phyloP scores from a whole-genome alignment of 2,329 filamentous ascomycete genomes.

The Trichocomaceae sp. region DNA sequence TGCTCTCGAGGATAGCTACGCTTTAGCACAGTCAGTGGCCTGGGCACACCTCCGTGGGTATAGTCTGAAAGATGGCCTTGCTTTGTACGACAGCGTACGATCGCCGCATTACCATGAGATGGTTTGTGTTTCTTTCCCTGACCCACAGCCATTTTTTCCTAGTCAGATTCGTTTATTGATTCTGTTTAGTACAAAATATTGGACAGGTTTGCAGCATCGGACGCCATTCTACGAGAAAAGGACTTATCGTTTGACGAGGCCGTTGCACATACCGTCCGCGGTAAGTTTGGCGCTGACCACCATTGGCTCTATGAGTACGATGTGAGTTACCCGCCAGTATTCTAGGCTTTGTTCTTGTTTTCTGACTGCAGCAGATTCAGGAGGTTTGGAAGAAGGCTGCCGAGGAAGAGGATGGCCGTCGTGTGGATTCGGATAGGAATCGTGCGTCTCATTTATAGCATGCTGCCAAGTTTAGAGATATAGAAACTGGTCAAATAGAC shows the following conservation, averaged over 20 bases:
- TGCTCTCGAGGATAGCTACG: slow-evolving; percentile 13
- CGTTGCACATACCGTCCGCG: not conserved
- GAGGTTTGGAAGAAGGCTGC: slow-evolving; percentile 3
- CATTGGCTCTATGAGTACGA: slow-evolving; percentile 5
- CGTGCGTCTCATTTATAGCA: not conserved
- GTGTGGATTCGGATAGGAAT: not conserved
- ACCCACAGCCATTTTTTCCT: not conserved
- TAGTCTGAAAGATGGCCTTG: not conserved
- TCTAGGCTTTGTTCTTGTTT: not conserved
- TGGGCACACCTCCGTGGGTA: slow-evolving; percentile 7
- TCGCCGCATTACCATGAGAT: slow-evolving; percentile 1
- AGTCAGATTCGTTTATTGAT: not conserved
- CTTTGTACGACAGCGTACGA: slow-evolving; percentile 1
- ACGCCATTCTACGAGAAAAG: not conserved
- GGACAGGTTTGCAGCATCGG: not conserved
- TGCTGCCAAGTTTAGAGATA: too few species aligned
- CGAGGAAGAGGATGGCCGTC: not conserved
- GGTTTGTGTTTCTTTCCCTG: slow-evolving; percentile 1
- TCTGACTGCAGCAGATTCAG: not conserved
- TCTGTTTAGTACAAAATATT: slow-evolving; percentile 1
- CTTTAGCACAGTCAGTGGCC: slow-evolving; percentile 3
- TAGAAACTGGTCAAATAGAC: too few species aligned
- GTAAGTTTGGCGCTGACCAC: not conserved
- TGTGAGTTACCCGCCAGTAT: not conserved
- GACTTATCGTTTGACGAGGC: slow-evolving; percentile 3